These are phyloP conservation scores for Lachnum nothofagi DNA, from an alignment of 2,329 filamentous ascomycete species.

Conservation along the genomic window DNA sequence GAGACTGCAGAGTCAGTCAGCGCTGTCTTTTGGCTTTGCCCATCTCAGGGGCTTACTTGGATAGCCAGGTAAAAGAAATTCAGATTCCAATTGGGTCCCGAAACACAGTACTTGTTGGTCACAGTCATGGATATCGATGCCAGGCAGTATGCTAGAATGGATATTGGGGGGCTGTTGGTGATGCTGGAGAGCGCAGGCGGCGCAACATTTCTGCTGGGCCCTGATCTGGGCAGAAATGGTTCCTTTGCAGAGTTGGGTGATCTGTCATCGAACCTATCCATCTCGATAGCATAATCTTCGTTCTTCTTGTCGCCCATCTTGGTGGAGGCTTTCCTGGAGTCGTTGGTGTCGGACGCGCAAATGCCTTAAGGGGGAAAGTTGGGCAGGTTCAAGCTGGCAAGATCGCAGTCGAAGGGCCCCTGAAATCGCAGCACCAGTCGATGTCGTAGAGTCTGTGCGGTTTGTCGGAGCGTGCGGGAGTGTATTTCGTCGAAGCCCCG, in stretches of 20 bases:
- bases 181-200: slow-evolving; percentile 36
- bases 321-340: slow-evolving; percentile 15
- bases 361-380: slow-evolving; percentile 7
- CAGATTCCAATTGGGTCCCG: slow-evolving; percentile 84
- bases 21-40: slow-evolving; percentile 4
- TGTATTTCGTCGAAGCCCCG: slow-evolving; percentile 3
- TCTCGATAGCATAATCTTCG: slow-evolving; percentile 69
- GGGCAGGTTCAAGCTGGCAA: not conserved
- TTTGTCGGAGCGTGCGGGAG: slow-evolving; percentile 4
- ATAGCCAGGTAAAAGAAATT: slow-evolving; percentile 92
- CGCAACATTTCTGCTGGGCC: slow-evolving; percentile 32
- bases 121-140: slow-evolving; percentile 99
- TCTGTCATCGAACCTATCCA: slow-evolving; percentile 43
- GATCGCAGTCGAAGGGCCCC: slow-evolving; percentile 1
- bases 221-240: slow-evolving; percentile 32
- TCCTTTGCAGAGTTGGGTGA: slow-evolving; percentile 36
- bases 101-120: slow-evolving; percentile 99
- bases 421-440: slow-evolving; percentile 17
- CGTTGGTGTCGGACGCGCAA: slow-evolving; percentile 14
- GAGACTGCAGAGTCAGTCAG: slow-evolving; percentile 52
- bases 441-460: not conserved
- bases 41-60: slow-evolving; percentile 64
- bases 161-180: slow-evolving; percentile 71
- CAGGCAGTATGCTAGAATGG: slow-evolving; percentile 84
- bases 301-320: slow-evolving; percentile 87